A percentile compares a stretch with the other conserved stretches of the same genome.
Conservation (phyloP, 768 basidiomycete species). For the Chalciporus chontae region DNA sequence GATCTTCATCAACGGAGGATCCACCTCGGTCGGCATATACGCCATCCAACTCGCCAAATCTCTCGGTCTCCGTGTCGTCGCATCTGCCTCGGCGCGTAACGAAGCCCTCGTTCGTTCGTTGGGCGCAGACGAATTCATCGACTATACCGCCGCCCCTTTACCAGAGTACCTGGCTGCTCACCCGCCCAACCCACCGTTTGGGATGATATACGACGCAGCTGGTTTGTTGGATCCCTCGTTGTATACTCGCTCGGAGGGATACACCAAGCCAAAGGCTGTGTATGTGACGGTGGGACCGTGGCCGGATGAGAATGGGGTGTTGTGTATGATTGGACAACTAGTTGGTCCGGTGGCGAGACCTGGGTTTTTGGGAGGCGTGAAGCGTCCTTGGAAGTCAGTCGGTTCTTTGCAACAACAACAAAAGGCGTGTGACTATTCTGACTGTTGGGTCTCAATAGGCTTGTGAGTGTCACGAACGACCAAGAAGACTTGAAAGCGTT, state of each 20-base stretch:
- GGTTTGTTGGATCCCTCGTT: constrained; percentile 47
- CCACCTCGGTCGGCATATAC: constrained; percentile 61
- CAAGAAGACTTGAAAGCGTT: constrained; percentile 35
- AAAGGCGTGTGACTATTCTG: no score
- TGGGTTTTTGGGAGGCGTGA: constrained; percentile 49
- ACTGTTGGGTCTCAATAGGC: constrained; percentile 20
- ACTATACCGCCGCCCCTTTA: constrained; percentile 55
- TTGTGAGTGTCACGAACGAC: constrained; percentile 32
- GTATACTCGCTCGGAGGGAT: constrained; percentile 48
- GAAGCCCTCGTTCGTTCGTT: constrained; percentile 50
- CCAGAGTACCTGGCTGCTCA: constrained; percentile 41
- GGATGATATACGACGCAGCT: constrained; percentile 58
- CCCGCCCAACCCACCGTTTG: constrained; percentile 48
- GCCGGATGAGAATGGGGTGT: constrained; percentile 28
- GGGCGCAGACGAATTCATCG: constrained; percentile 70
- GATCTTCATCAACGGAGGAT: constrained; percentile 70
- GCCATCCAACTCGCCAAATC: constrained; percentile 74
- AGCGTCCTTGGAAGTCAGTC: constrained; percentile 42
- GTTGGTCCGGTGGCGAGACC: constrained; percentile 30
- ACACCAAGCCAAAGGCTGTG: constrained; percentile 40
- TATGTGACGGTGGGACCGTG: constrained; percentile 54
- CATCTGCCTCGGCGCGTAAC: constrained; percentile 59
- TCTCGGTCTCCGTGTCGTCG: constrained; percentile 53
- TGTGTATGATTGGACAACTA: constrained; percentile 2
- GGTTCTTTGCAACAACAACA: no score